Percentiles rank a stretch among this genome's conserved stretches.
Conservation (phyloP, 306 rosid species). For the Malus domestica region DNA sequence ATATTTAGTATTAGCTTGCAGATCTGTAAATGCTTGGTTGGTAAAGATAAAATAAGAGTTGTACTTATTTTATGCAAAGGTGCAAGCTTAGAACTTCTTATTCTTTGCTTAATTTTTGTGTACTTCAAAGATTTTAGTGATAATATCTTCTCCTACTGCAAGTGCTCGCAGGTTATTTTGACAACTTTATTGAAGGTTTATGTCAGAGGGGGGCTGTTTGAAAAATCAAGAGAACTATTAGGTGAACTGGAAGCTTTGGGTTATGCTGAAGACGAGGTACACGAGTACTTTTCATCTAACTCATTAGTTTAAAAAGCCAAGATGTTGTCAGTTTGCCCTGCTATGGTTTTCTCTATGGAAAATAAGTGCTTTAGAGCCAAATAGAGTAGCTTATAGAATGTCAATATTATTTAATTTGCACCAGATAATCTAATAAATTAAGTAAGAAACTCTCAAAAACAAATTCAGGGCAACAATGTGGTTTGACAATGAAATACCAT, state of each 20-base stretch:
- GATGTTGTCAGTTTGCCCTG: neutral
- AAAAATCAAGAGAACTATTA: slow-evolving; percentile 68
- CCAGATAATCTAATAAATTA: neutral
- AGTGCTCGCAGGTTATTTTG: slow-evolving; percentile 64
- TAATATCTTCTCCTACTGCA: neutral
- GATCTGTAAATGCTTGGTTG: too few relatives aligned
- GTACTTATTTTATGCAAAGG: too few relatives aligned
- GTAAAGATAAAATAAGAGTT: too few relatives aligned
- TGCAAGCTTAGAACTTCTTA: too few relatives aligned
- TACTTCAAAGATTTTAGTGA: neutral
- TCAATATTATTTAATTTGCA: neutral
- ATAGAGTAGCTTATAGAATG: neutral
- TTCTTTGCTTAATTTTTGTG: neutral
- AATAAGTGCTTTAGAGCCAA: neutral
- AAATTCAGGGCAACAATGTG: neutral
- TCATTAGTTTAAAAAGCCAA: neutral
- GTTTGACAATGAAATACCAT: neutral
- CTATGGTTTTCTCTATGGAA: slow-evolving; percentile 7
- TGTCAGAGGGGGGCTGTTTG: slow-evolving; percentile 85
- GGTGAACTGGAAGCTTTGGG: slow-evolving; percentile 62
- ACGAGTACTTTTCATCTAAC: neutral
- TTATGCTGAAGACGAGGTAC: slow-evolving; percentile 86
- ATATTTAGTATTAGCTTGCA: too few relatives aligned
- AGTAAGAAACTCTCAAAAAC: neutral
- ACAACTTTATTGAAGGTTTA: slow-evolving; percentile 88